Percentiles rank a stretch among this genome's conserved stretches.
These are phyloP conservation scores for Domatiomyces catenatus DNA, from an alignment of 2,329 filamentous ascomycete genomes.

Conservation along the genomic window DNA sequence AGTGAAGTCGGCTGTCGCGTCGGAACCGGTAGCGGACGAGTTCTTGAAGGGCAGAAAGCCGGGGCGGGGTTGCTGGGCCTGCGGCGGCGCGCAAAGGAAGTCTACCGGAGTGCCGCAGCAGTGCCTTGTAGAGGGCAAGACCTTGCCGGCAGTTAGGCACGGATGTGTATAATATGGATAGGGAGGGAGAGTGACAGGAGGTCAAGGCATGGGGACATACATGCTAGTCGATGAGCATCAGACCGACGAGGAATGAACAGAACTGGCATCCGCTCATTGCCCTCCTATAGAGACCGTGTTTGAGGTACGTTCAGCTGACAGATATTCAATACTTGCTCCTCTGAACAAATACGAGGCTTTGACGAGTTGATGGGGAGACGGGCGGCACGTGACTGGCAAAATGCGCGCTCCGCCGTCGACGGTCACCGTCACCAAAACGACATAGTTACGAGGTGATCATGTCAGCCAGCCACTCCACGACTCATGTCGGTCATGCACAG, in stretches of 20 bases:
- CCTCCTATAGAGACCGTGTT: not conserved
- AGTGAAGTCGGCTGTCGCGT: constrained; percentile 24
- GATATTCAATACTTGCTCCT: not conserved
- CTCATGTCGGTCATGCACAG: not conserved
- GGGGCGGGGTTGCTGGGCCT: constrained; percentile 3
- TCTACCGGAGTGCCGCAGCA: constrained; percentile 28
- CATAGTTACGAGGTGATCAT: no score
- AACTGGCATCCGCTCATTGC: constrained; percentile 24
- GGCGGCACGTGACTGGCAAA: not conserved
- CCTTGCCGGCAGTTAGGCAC: constrained; percentile 17
- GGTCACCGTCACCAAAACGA: no score
- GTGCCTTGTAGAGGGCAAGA: constrained; percentile 30
- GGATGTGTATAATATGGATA: not conserved
- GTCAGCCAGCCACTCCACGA: constrained; percentile 7
- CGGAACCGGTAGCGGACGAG: constrained; percentile 25
- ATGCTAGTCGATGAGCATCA: constrained; percentile 30
- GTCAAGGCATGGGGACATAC: constrained; percentile 19
- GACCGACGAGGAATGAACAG: constrained; percentile 22
- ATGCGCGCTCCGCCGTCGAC: not conserved
- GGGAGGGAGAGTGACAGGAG: not conserved
- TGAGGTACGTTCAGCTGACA: not conserved
- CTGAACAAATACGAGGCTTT: not conserved
- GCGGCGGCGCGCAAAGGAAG: constrained; percentile 15
- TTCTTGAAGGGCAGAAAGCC: constrained; percentile 14
- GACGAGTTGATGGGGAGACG: not conserved